Evolutionary conservation across 768 basidiomycete species (phyloP).

Genomic region (Kondoa malvinella): DNA sequence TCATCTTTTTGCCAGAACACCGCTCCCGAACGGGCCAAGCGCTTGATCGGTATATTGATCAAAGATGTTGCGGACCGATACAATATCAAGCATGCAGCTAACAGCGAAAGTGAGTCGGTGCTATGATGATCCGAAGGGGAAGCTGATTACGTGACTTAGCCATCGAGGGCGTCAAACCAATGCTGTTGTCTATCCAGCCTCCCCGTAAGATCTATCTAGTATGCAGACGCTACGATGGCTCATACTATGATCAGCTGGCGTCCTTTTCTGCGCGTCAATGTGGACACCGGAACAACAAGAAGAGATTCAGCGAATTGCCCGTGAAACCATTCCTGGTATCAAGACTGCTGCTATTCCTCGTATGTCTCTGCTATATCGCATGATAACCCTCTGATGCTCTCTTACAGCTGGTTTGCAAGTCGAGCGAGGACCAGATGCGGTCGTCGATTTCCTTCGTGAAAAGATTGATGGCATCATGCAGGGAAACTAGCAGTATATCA

Average conservation of each 20-base stretch:
- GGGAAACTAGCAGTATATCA: background rate
- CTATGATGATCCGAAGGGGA: background rate
- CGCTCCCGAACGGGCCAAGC: constrained; percentile 29
- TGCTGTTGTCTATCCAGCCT: constrained; percentile 25
- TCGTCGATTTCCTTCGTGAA: constrained; percentile 27
- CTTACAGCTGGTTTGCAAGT: constrained; percentile 25
- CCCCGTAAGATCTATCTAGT: constrained; percentile 25
- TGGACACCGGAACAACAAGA: constrained; percentile 31
- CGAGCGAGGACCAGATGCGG: constrained; percentile 26
- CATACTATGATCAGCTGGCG: background rate
- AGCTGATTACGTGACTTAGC: constrained; percentile 12
- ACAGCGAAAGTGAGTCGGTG: constrained; percentile 22
- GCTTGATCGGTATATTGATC: constrained; percentile 28
- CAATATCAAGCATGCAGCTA: constrained; percentile 28
- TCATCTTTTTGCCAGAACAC: constrained; percentile 20
- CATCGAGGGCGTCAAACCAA: constrained; percentile 28
- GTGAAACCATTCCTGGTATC: constrained; percentile 27
- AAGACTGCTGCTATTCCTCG: constrained; percentile 28
- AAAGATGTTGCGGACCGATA: constrained; percentile 28
- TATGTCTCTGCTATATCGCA: background rate
- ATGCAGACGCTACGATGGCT: background rate
- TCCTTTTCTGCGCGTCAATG: constrained; percentile 7
- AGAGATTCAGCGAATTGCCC: constrained; percentile 27
- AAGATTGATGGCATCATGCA: constrained; percentile 15
- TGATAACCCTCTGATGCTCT: background rate